Conservation (phyloP, 1,139 yeast species). For the Pichia sp. region DNA sequence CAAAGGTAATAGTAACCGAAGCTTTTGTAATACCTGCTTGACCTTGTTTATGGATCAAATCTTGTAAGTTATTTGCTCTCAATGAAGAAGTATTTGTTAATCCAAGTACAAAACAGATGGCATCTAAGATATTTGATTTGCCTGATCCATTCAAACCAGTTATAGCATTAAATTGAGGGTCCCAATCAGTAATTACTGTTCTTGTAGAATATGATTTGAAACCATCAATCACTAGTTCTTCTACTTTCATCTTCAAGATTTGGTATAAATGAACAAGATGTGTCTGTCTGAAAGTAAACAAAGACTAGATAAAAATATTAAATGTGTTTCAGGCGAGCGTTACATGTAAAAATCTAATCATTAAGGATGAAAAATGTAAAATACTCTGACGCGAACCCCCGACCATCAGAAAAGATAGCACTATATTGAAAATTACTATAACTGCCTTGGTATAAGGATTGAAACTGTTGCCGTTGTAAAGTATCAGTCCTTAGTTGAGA, state of each 20-base stretch:
- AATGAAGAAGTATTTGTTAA: slow-evolving; percentile 91
- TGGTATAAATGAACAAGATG: no score
- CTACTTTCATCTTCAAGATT: slow-evolving; percentile 98
- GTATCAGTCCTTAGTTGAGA: no score
- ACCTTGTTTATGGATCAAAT: slow-evolving; percentile 90
- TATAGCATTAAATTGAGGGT: slow-evolving; percentile 91
- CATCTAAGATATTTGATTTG: slow-evolving; percentile 89
- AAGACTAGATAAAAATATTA: no score
- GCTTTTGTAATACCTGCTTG: slow-evolving; percentile 98
- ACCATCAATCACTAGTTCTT: slow-evolving; percentile 93
- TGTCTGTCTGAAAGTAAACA: no score
- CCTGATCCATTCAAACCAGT: slow-evolving; percentile 98
- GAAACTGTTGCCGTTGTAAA: no score
- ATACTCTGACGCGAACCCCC: no score
- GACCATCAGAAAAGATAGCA: no score
- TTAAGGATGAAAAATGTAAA: no score
- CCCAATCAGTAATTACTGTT: slow-evolving; percentile 95
- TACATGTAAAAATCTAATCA: no score
- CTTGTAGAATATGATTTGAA: slow-evolving; percentile 97
- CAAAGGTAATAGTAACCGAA: slow-evolving; percentile 91
- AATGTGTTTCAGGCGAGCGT: no score
- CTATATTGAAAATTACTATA: no score
- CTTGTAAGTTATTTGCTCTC: slow-evolving; percentile 88
- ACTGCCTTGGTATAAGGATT: no score
- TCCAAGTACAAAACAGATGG: slow-evolving; percentile 97